Conservation (phyloP, 2,329 filamentous ascomycete genomes). For the Didymella glomerata region DNA sequence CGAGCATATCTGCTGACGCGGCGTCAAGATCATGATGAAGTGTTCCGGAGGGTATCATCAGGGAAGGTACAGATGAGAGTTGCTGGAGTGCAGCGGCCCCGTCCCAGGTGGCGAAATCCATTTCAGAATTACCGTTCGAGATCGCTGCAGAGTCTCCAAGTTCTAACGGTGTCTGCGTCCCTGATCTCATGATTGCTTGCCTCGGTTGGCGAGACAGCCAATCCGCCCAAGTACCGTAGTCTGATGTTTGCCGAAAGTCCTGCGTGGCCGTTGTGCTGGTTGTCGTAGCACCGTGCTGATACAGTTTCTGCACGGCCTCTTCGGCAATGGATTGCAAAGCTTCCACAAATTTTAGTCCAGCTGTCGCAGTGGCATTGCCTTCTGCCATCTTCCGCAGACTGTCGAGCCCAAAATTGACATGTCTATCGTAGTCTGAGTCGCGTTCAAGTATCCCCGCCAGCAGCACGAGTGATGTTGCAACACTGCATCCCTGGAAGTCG, state of each 20-base stretch:
- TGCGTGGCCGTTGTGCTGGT: not conserved
- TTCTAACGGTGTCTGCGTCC: slow-evolving; percentile 1
- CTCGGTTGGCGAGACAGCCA: slow-evolving; percentile 9
- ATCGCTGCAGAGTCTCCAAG: not conserved
- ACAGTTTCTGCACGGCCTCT: slow-evolving; percentile 5
- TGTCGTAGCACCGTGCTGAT: not conserved
- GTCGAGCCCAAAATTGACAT: slow-evolving; percentile 9
- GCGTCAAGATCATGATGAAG: not conserved
- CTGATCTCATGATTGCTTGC: not conserved
- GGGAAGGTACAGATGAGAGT: slow-evolving; percentile 3
- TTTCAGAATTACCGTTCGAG: not conserved
- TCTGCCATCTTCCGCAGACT: slow-evolving; percentile 12
- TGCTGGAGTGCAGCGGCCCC: slow-evolving; percentile 9
- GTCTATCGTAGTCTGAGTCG: slow-evolving; percentile 12
- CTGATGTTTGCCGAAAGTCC: not conserved
- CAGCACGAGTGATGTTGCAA: slow-evolving; percentile 10
- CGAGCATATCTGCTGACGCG: not conserved
- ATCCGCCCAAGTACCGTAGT: slow-evolving; percentile 9
- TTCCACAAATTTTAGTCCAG: slow-evolving; percentile 15
- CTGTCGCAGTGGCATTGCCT: slow-evolving; percentile 9
- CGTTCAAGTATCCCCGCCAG: slow-evolving; percentile 7
- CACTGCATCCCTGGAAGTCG: slow-evolving; percentile 13
- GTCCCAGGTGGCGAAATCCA: slow-evolving; percentile 6
- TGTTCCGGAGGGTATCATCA: not conserved
- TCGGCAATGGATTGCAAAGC: slow-evolving; percentile 11